Evolutionary conservation across 805 yeast genomes (phyloP).

Genomic region (Candida vaughaniae): DNA sequence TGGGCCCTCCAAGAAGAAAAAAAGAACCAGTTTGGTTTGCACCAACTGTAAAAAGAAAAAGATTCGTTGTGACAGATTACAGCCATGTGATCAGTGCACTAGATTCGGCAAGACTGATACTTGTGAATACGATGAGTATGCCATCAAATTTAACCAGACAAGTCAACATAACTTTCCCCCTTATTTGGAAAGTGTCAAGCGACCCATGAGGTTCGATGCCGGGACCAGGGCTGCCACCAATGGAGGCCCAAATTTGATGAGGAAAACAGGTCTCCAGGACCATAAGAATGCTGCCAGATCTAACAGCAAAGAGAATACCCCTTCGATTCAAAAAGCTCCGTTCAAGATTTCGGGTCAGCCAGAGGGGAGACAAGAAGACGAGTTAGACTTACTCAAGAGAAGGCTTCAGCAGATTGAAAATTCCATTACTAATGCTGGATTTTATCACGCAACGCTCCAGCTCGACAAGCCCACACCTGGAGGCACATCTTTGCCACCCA

Average conservation of each 20-base stretch:
- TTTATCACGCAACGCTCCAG: not conserved
- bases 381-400: constrained; percentile 4
- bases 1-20: constrained; percentile 22
- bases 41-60: constrained; percentile 32
- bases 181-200: constrained; percentile 13
- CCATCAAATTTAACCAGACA: constrained; percentile 1
- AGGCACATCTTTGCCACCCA: no score
- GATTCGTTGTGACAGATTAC: constrained; percentile 34
- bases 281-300: not conserved
- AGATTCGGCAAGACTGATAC: constrained; percentile 20
- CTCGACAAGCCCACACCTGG: not conserved
- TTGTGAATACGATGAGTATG: constrained; percentile 16
- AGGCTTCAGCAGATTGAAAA: constrained; percentile 6
- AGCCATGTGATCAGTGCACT: constrained; percentile 35
- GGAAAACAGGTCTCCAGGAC: not conserved
- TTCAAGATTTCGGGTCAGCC: no score
- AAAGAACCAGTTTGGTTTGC: constrained; percentile 40
- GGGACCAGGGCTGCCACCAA: no score
- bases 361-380: no score
- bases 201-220: constrained; percentile 11
- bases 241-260: not conserved
- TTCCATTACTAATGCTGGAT: not conserved
- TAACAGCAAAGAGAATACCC: no score
- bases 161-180: constrained; percentile 1
- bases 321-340: no score